Conservation (phyloP, 2,329 filamentous ascomycete species). For the Cladosporium phlei region DNA sequence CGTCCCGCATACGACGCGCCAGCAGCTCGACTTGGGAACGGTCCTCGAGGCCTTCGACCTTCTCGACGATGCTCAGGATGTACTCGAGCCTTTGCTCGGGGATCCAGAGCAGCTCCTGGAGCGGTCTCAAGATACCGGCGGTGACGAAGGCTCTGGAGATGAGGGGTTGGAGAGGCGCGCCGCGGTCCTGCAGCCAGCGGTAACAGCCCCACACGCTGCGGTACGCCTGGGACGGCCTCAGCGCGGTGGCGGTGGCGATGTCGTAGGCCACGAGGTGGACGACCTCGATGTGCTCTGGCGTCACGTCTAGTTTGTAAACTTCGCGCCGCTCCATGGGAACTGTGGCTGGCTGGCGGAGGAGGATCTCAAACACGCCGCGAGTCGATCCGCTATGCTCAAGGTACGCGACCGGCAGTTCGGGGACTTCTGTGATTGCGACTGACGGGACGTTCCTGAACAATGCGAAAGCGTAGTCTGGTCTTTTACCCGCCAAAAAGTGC, state of each 20-base stretch:
- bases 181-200: conserved; percentile 37
- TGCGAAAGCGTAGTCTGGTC: conserved; percentile 15
- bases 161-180: conserved; percentile 39
- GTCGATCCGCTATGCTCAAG: conserved; percentile 8
- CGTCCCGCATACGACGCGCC: not conserved
- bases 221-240: conserved; percentile 40
- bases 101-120: not conserved
- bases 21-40: not conserved
- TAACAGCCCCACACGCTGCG: conserved; percentile 46
- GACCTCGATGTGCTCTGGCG: conserved; percentile 37
- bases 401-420: conserved; percentile 21
- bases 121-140: conserved; percentile 39
- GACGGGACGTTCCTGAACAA: conserved; percentile 19
- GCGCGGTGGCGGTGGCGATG: conserved; percentile 35
- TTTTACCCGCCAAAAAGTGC: conserved; percentile 16
- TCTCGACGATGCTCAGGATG: conserved; percentile 8
- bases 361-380: conserved; percentile 2
- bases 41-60: conserved; percentile 1
- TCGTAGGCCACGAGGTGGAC: conserved; percentile 43
- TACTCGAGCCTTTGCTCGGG: conserved; percentile 4
- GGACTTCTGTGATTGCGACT: conserved; percentile 18
- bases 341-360: conserved; percentile 19
- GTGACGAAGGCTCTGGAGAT: conserved; percentile 48
- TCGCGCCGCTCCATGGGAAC: conserved; percentile 13
- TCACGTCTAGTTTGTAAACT: conserved; percentile 19